Conservation (phyloP, 108 stramenopile genomes). For the Discostella stelligeroides region DNA sequence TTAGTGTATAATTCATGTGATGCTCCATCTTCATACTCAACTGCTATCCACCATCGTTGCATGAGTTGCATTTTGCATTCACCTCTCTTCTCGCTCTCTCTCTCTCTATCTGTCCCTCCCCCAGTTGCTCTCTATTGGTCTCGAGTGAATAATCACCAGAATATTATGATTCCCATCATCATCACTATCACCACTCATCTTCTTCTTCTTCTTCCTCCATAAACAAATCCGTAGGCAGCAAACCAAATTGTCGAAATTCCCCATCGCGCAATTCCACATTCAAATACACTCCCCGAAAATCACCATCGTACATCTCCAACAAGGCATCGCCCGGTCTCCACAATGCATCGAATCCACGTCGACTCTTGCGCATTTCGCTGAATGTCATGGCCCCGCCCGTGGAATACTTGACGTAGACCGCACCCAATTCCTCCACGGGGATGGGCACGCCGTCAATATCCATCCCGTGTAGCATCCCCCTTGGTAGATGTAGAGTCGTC, state of each 20-base stretch:
- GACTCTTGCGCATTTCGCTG: slow-evolving; percentile 66
- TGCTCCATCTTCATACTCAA: no score
- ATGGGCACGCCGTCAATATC: slow-evolving; percentile 84
- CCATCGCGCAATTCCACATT: slow-evolving; percentile 83
- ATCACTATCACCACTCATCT: neutral
- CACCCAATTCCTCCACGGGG: slow-evolving; percentile 55
- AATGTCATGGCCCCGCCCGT: slow-evolving; percentile 84
- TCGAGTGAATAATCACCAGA: no score
- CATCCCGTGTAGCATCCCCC: slow-evolving; percentile 86
- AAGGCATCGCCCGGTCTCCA: slow-evolving; percentile 90
- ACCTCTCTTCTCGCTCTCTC: no score
- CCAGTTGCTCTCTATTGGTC: no score
- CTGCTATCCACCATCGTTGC: no score
- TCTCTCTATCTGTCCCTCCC: no score
- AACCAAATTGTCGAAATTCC: slow-evolving; percentile 77
- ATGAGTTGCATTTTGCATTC: no score
- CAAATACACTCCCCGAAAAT: slow-evolving; percentile 86
- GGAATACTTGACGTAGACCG: slow-evolving; percentile 87
- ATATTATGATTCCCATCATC: no score
- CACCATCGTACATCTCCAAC: slow-evolving; percentile 83
- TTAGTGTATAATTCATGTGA: no score
- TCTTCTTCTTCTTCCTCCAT: slow-evolving; percentile 55
- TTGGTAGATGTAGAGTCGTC: slow-evolving; percentile 56
- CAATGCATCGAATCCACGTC: slow-evolving; percentile 81
- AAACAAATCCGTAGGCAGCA: slow-evolving; percentile 56